These are phyloP conservation scores for Warburgia ugandensis DNA, from an alignment of 164 flowering plant species.

Conservation along the genomic window DNA sequence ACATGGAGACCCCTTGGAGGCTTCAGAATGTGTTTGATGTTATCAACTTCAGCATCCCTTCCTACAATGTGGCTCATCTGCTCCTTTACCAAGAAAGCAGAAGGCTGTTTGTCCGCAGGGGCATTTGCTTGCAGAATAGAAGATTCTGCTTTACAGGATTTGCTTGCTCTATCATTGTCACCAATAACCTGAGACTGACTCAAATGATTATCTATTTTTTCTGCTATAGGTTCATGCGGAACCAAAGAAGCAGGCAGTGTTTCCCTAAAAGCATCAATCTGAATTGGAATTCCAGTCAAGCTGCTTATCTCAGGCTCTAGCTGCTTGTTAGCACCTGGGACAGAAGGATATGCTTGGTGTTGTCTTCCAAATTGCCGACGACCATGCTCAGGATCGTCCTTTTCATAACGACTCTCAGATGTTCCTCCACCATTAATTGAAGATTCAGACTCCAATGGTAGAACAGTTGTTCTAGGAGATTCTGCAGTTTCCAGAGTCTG, in stretches of 20 bases:
- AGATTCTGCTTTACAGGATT: conserved; percentile 8
- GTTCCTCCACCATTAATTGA: conserved; percentile 18
- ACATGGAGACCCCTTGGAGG: conserved; percentile 25
- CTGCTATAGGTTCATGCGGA: conserved; percentile 24
- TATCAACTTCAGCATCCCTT: conserved; percentile 22
- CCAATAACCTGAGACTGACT: conserved; percentile 23
- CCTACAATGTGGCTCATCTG: conserved; percentile 34
- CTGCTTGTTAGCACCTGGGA: conserved; percentile 26
- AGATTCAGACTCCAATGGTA: conserved; percentile 18
- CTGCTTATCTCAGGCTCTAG: conserved; percentile 30
- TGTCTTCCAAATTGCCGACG: conserved; percentile 25
- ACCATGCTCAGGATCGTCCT: conserved; percentile 23
- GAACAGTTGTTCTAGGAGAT: conserved; percentile 21
- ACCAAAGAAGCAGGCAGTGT: conserved; percentile 19
- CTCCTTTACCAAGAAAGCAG: conserved; percentile 26
- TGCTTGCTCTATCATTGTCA: conserved; percentile 16
- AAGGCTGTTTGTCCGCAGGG: conserved; percentile 21
- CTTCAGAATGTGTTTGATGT: conserved; percentile 8
- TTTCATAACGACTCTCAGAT: conserved; percentile 24
- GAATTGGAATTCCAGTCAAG: conserved; percentile 33
- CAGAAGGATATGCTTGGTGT: conserved; percentile 22
- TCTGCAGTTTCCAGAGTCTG: conserved; percentile 33
- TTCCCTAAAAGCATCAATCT: conserved; percentile 26
- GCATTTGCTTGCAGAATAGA: conserved; percentile 23
- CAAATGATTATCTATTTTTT: conserved; percentile 29